Evolutionary conservation across 1,139 yeast species (phyloP), one percentile per base, ranked within the genome.

Genomic region (Suhomyces panamericanus): DNA sequence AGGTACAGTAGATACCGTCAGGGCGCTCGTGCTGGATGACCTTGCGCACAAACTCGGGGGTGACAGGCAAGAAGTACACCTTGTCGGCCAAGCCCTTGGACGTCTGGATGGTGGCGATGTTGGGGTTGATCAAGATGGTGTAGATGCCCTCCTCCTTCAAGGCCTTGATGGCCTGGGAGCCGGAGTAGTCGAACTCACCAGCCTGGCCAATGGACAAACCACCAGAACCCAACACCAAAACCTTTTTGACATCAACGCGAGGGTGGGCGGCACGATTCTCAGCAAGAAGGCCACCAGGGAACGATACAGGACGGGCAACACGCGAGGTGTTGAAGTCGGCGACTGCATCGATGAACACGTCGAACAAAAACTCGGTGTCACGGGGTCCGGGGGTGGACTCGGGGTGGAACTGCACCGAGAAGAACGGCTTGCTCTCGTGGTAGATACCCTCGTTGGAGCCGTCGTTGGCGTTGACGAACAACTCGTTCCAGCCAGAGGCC

Each of bases 361-460:
- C 99, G 62, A 95, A 95, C 66, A 95, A 78, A 67, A 93, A 95
- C 70, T 95, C 99, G 46, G 99, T 93, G 67, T 95, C 99, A 66
- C 96, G 84, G 65, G 99, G 99, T 67, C 99, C 99, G 38, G 99
- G 99, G 44, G 97, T 89, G 29, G 98, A 89, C 75, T 95, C 99
- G 17, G 99, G 99, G 66, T 95, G 99, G 80, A 95, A 93, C 77
- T 95, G 99, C 41, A 93, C 98, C n/a, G 99, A 93, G 77, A 95
- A 95, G 66, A 78, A 86, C 39, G 99, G 99, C 66, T 87, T 77
- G 51, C 81, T 76, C 38, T 85, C 80, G 70, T 91, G 91, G 75
- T 89, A 91, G 56, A 95, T 90, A 83, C 99, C 99, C 75, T 95
- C 99, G 68, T 95, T 95, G 35, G 99, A 91, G 48, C 93, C 93